Conservation (phyloP, 2,329 filamentous ascomycete genomes). For the Elsinoe fawcettii region DNA sequence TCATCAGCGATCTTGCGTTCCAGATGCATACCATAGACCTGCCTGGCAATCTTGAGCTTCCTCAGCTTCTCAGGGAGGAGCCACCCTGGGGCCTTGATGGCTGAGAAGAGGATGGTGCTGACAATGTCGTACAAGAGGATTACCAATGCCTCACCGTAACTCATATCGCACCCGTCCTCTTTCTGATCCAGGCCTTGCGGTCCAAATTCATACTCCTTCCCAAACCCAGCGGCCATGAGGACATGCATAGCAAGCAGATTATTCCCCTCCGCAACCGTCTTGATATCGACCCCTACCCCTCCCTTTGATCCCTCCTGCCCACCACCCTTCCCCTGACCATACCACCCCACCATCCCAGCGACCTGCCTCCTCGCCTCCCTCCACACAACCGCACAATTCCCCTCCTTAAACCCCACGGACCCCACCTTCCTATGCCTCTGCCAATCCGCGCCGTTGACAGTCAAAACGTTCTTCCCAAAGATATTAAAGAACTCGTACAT, state of each 20-base stretch:
- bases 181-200: not conserved
- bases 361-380: constrained; percentile 1
- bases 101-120: not conserved
- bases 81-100: not conserved
- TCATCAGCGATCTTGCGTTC: not conserved
- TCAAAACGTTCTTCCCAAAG: not conserved
- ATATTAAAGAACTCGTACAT: not conserved
- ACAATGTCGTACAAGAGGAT: not conserved
- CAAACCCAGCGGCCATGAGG: constrained; percentile 3
- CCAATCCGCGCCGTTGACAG: not conserved
- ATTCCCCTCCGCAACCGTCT: not conserved
- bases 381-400: constrained; percentile 2
- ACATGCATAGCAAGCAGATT: constrained; percentile 7
- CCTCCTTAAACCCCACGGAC: not conserved
- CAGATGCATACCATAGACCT: not conserved
- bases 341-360: not conserved
- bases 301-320: too few relatives aligned
- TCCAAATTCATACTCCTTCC: not conserved
- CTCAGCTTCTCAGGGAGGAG: not conserved
- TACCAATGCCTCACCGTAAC: not conserved
- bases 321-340: too few relatives aligned
- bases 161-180: not conserved
- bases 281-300: not conserved
- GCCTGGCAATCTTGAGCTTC: not conserved
- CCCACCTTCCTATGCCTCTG: not conserved